Base-by-base conservation (phyloP, 306 rosid genomes). In the Prosopis cineraria region DNA sequence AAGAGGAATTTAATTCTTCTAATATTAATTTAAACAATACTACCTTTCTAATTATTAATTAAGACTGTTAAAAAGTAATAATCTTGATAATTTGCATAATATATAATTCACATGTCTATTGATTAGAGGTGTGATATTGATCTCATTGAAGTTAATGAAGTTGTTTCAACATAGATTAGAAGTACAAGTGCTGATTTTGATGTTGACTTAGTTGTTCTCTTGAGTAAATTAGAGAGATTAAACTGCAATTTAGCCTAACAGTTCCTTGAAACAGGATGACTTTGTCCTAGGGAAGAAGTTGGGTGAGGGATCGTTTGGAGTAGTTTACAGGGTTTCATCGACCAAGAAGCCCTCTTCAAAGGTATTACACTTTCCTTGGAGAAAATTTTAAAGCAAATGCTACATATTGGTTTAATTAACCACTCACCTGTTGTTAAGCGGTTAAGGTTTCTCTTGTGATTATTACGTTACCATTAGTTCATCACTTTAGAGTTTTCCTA, bases 271-370 rank as follows among this genome's bases (percentile, higher is more conserved):
- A 72, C 86, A 92, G 97, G 96, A 91, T 88, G 98, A 91, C 87
- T 89, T 91, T 88, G 88, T 92, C 80, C 78, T 95, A 66, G 97
- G 98, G 72, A 92, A 91, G 86, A 95, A 95, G 86, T 81, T 94
- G 81, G 97, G 98, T 12, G 98, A 92, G 78, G 98, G 98, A 74
- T 93, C 97, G 33, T 94, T 94, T 87, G 98, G 98, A 60, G 92
- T 88, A 68, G 98, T 94, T 67, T 94, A 94, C 69, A 87, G 85
- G 83, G 97, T 47, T 70, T 78, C 98, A 41, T 82, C 76, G 81
- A 82, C 97, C 63, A 92, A 90, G 77, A 90, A 90, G 78, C 82
- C 91, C 76, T 84, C 93, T 77, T 87, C 91, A 31, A 92, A 92
- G 97, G 95, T 94, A 86, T 48, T 78, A 22, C 30, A 33, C 77